Percentiles rank a stretch among this genome's conserved stretches.
These are phyloP conservation scores for Lichtheimia ramosa DNA, from an alignment of 371 early-diverging fungal genomes.

Conservation along the genomic window DNA sequence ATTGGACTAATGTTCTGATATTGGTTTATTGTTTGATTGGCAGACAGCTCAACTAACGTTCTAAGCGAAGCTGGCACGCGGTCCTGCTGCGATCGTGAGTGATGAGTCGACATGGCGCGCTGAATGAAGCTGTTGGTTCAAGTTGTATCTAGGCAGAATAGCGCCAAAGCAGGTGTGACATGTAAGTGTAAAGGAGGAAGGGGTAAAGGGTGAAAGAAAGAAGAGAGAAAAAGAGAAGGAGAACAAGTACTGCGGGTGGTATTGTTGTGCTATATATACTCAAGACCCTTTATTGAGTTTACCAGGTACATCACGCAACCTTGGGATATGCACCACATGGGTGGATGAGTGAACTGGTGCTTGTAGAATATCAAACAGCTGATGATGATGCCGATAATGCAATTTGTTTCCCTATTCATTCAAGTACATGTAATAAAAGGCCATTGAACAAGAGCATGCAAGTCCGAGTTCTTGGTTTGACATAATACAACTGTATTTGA, in stretches of 20 bases:
- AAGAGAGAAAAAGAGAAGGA: slow-evolving; percentile 5
- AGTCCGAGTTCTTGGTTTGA: too few species aligned
- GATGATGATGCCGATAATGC: too few species aligned
- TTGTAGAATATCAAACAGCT: too few species aligned
- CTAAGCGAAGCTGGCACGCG: slow-evolving; percentile 3
- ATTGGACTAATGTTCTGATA: slow-evolving; percentile 3
- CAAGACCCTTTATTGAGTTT: background rate
- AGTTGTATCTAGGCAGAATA: slow-evolving; percentile 1
- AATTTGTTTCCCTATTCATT: too few species aligned
- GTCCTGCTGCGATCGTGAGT: slow-evolving; percentile 14
- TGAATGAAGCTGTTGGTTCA: background rate
- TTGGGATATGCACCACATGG: too few species aligned
- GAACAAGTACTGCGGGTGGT: background rate
- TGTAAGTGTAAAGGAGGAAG: slow-evolving; percentile 3
- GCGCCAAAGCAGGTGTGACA: slow-evolving; percentile 4
- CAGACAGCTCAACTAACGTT: slow-evolving; percentile 16
- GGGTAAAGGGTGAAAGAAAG: background rate
- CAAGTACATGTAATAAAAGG: too few species aligned
- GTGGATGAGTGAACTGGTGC: too few species aligned
- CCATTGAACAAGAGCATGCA: too few species aligned
- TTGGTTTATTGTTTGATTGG: slow-evolving; percentile 9
- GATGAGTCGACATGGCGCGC: slow-evolving; percentile 16
- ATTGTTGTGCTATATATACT: slow-evolving; percentile 12
- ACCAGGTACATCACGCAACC: too few species aligned
- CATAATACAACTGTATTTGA: too few species aligned